Base-by-base conservation (phyloP, 345 rosid species). In the Mangifera indica region DNA sequence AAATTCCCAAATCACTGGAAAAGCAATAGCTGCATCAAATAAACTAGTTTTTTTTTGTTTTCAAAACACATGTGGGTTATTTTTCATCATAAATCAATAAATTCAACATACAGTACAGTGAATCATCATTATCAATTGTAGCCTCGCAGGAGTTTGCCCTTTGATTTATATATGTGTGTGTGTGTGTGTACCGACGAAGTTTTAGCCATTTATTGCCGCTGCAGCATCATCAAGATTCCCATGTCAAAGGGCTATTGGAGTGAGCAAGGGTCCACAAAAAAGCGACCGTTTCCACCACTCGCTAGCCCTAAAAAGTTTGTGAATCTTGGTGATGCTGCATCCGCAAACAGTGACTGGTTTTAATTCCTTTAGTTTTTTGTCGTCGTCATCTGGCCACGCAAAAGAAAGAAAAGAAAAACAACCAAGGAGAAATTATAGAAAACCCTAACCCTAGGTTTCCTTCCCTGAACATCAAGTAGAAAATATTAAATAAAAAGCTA, bases 141-240 rank as follows among this genome's bases (percentile, higher is more conserved):
- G 67, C 3, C 34, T 34, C 15, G 75, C 60, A 32, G 55, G 62
- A 22, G 25, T 26, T 24, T 3, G 63, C 57, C 20, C 1, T 25
- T 21, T 10, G 51, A 12, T 29, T 48, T 2, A 34, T 4, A 34
- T 34, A 34, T 34, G 6, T 34, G 0, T 34, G 17, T 40, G n/a
- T n/a, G n/a, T n/a, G n/a, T n/a, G n/a, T n/a, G n/a, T n/a, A n/a
- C n/a, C n/a, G n/a, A 25, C 51, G 13, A 46, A 3, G 17, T 24
- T 52, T 66, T 51, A 91, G 91, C 81, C 89, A 86, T 79, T 78
- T 75, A 89, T 86, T 78, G 95, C 89, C 85, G 91, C 93, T 91
- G 95, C 95, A 91, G 93, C 95, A 89, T 91, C 97, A 91, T 91
- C 97, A 91, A 85, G 97, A 91, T 91, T 91, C 97, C 72, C 93